Base-by-base conservation (phyloP, 1,139 yeast genomes). In the Torulaspora globosa region DNA sequence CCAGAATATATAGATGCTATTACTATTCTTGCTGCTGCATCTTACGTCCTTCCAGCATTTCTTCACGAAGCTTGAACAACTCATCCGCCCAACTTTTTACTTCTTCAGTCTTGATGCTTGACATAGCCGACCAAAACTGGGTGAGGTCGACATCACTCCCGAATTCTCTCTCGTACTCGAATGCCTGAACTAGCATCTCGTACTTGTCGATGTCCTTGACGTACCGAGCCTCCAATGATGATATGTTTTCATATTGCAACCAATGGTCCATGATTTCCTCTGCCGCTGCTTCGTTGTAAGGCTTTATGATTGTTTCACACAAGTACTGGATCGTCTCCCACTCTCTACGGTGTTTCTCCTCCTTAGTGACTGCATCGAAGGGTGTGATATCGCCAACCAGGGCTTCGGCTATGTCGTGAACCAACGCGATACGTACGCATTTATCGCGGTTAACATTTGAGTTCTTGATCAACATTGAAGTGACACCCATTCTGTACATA, bases 371-470 rank as follows among this genome's bases (percentile, higher is more conserved):
- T 0, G 75, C 76, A 51, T 82, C 95, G 59, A 78, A 78, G 11
- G 98, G 98, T 1, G 96, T 89, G 47, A 92, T 88, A 65, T 92
- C 98, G 11, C 97, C 97, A 9, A 92, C 97, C 31, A 92, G 70
- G 5, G 90, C 70, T 70, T 92, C 98, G 9, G 98, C 97, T 61
- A 92, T 84, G 65, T 92, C 98, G 67, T 92, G 98, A 34, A 89
- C 82, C 37, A 89, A 71, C 1, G 97, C 89, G 44, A 92, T 89
- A 66, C 86, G 84, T 44, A 82, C 84, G 72, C 97, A 89, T 55
- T 78, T 69, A 34, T 67, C 68, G n/a, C 70, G 62, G 53, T 77
- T 71, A 7, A 76, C 67, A 5, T 60, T 52, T 11, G 69, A 66
- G 43, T 80, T 68, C 56, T 85, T 83, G 34, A 86, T 75, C 29